These are phyloP conservation scores for Odonthalia washingtoniensis DNA, from an alignment of 31 red algal species.

Conservation along the genomic window DNA sequence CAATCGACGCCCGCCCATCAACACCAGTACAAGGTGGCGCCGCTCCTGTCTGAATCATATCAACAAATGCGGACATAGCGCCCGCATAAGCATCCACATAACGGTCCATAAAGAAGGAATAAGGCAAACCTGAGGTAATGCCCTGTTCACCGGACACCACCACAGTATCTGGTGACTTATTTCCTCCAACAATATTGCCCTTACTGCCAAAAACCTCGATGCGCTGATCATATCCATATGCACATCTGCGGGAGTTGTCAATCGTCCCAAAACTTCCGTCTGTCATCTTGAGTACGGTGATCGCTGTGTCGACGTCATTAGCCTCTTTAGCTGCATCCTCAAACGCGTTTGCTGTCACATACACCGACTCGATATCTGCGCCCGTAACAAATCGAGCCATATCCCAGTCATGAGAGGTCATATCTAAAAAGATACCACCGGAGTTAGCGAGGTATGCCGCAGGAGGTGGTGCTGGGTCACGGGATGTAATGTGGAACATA, in stretches of 20 bases:
- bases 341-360: slow-evolving; percentile 90
- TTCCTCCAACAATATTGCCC: slow-evolving; percentile 76
- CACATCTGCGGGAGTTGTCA: slow-evolving; percentile 96
- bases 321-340: slow-evolving; percentile 91
- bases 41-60: slow-evolving; percentile 79
- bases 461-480: slow-evolving; percentile 97
- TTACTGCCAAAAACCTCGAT: slow-evolving; percentile 98
- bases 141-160: slow-evolving; percentile 62
- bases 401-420: slow-evolving; percentile 98
- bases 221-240: slow-evolving; percentile 98
- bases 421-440: slow-evolving; percentile 98
- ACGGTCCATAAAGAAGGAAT: slow-evolving; percentile 99
- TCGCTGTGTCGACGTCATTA: slow-evolving; percentile 89
- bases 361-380: slow-evolving; percentile 95
- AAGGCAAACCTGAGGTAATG: slow-evolving; percentile 67
- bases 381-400: slow-evolving; percentile 97
- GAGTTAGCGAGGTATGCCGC: slow-evolving; percentile 90
- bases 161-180: slow-evolving; percentile 88
- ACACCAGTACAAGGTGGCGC: slow-evolving; percentile 74
- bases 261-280: slow-evolving; percentile 98
- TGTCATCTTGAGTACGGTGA: slow-evolving; percentile 94
- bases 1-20: slow-evolving; percentile 94
- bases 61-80: slow-evolving; percentile 94
- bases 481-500: slow-evolving; percentile 96
- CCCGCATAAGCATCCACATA: slow-evolving; percentile 92